phyloP scores from a whole-genome alignment of 768 basidiomycete species.

The Suillus weaverae region DNA sequence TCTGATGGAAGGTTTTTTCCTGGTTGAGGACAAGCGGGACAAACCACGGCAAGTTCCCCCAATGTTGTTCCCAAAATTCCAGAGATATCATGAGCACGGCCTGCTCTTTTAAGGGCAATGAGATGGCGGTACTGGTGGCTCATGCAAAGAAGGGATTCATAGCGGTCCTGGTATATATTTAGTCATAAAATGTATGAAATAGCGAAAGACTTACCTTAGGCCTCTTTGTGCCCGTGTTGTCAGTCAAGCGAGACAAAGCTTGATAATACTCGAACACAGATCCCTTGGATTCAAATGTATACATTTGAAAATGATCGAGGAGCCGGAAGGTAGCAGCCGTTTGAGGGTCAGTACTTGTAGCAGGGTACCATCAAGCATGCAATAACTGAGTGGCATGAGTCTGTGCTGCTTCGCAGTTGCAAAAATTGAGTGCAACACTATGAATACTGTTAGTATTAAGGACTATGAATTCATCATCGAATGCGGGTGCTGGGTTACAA shows the following conservation, averaged over 20 bases:
- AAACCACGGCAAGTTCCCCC: conserved; percentile 6
- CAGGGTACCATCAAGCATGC: conserved; percentile 13
- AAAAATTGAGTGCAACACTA: conserved; percentile 17
- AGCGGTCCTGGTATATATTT: too few relatives aligned
- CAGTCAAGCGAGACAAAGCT: conserved; percentile 23
- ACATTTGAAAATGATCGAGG: conserved; percentile 27
- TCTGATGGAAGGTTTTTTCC: conserved; percentile 9
- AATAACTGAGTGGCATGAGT: conserved; percentile 14
- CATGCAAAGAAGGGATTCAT: too few relatives aligned
- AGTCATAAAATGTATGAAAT: too few relatives aligned
- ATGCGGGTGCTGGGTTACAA: conserved; percentile 1
- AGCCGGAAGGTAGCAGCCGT: conserved; percentile 11
- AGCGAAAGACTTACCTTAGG: conserved; percentile 6
- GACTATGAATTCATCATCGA: conserved; percentile 19
- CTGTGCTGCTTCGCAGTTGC: conserved; percentile 12
- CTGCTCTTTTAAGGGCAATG: background rate
- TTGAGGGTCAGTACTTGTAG: conserved; percentile 7
- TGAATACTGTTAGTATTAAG: conserved; percentile 27
- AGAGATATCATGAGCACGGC: background rate
- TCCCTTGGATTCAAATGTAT: conserved; percentile 30
- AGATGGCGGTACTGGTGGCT: too few relatives aligned
- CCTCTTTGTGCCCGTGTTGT: conserved; percentile 24
- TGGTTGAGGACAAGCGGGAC: conserved; percentile 9
- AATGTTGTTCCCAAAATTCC: background rate
- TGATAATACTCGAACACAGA: conserved; percentile 31